Conservation (phyloP, 345 rosid species). For the Populus deltoides region DNA sequence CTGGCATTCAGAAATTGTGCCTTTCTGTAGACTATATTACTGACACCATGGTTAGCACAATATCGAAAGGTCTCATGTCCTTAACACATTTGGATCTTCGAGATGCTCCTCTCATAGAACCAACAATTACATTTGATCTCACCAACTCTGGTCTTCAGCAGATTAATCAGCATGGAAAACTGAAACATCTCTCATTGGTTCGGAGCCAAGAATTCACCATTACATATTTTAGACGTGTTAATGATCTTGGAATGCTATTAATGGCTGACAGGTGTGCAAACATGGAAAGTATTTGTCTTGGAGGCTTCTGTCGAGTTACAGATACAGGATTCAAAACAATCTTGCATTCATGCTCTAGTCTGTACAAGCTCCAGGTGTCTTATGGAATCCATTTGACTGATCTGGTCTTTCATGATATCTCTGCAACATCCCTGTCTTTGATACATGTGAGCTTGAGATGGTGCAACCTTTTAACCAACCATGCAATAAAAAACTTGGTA, state of each 20-base stretch:
- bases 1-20: constrained; percentile 59
- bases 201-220: constrained; percentile 73
- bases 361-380: constrained; percentile 69
- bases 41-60: constrained; percentile 63
- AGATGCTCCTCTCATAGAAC: constrained; percentile 77
- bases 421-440: constrained; percentile 72
- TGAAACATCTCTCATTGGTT: constrained; percentile 76
- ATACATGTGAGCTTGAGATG: constrained; percentile 81
- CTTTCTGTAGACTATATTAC: constrained; percentile 81
- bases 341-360: constrained; percentile 75
- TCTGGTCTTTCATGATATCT: constrained; percentile 82
- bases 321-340: constrained; percentile 83
- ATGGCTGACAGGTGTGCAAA: constrained; percentile 81
- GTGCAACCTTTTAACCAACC: constrained; percentile 76
- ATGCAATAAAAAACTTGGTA: constrained; percentile 58
- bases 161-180: constrained; percentile 66
- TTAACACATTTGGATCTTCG: constrained; percentile 82
- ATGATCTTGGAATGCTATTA: constrained; percentile 85
- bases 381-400: constrained; percentile 75
- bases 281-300: constrained; percentile 83
- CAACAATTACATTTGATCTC: constrained; percentile 61
- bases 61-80: constrained; percentile 59
- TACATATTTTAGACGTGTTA: constrained; percentile 72
- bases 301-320: constrained; percentile 88
- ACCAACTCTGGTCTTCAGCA: constrained; percentile 82